Evolutionary conservation across 805 yeast genomes (phyloP), one percentile per base, ranked within the genome.

Genomic region (Candida sphagnicola): DNA sequence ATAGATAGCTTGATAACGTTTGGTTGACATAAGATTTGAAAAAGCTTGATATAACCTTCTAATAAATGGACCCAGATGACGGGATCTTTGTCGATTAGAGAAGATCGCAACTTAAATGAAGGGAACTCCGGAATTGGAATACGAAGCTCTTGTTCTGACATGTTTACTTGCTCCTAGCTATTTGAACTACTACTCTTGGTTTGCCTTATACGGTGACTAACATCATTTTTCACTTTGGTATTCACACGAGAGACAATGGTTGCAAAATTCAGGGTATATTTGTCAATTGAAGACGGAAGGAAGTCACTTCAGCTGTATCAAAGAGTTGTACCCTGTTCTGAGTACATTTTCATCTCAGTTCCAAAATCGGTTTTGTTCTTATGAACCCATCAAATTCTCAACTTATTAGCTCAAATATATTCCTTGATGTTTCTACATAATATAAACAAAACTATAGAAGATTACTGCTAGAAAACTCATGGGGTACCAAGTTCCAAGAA

Each of bases 71-170:
- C 82, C 89, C 91, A 85, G 6, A 85, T 85, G 16, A 85, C 89
- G 0, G 95, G 95, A 53, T 85, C 95, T 44, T 78, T 84, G 52
- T 85, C 93, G 5, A 82, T 80, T 53, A 85, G 63, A n/a, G 87
- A 78, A 0, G 90, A 84, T 25, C 93, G 66, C 18, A 85, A 69
- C 44, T 75, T 75, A 60, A 84, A 83, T 1, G 90, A 89, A 6
- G 93, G 93, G 43, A 78, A 85, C 18, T 75, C 73, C 14, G 85
- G 83, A 6, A 83, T 74, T 2, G 86, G 86, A 3, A 80, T 62
- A 23, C 14, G 29, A 5, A 26, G 29, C 12, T 26, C 29, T n/a
- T 26, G 29, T 8, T 10, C 29, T 5, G 29, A 8, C 29, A 26
- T 26, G 8, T 10, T 21, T 21, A 21, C 24, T 21, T 21, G 25